Conservation (phyloP, 257 asterid genomes). For the Hygrophila difformis region DNA sequence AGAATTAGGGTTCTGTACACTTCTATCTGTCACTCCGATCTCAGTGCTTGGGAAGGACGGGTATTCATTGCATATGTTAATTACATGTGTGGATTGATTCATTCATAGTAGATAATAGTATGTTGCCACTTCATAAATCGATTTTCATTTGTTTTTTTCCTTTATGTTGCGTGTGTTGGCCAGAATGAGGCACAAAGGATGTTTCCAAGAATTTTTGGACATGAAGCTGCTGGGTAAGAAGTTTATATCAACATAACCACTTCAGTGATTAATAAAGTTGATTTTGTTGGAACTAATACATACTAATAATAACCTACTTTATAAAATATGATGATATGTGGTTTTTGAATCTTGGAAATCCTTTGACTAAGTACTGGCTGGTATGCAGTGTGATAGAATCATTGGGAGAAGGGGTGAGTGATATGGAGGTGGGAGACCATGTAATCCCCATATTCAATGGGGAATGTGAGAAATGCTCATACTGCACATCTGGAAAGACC, state of each 20-base stretch:
- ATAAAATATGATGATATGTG: no score
- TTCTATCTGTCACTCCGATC: constrained; percentile 50
- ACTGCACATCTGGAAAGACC: constrained; percentile 53
- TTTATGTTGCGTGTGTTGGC: background rate
- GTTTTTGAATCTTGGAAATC: background rate
- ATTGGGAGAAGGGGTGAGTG: constrained; percentile 83
- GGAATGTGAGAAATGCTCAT: constrained; percentile 52
- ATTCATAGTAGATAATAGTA: no score
- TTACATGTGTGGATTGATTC: no score
- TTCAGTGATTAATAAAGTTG: no score
- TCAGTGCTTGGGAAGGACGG: constrained; percentile 47
- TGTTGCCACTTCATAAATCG: background rate
- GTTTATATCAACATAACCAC: no score
- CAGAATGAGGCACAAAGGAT: constrained; percentile 58
- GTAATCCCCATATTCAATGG: constrained; percentile 86
- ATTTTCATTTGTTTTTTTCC: background rate
- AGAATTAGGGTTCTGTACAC: constrained; percentile 40
- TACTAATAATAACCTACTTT: no score
- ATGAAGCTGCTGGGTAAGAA: constrained; percentile 85
- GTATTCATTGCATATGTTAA: constrained; percentile 11
- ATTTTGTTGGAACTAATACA: no score
- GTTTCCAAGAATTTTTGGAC: constrained; percentile 83
- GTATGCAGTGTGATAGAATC: constrained; percentile 51
- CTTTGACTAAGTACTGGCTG: background rate
- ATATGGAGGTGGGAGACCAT: constrained; percentile 50